A percentile compares a stretch with the other conserved stretches of the same genome.
phyloP scores from a whole-genome alignment of 495 filamentous ascomycete genomes.

The Thozetella sp. region DNA sequence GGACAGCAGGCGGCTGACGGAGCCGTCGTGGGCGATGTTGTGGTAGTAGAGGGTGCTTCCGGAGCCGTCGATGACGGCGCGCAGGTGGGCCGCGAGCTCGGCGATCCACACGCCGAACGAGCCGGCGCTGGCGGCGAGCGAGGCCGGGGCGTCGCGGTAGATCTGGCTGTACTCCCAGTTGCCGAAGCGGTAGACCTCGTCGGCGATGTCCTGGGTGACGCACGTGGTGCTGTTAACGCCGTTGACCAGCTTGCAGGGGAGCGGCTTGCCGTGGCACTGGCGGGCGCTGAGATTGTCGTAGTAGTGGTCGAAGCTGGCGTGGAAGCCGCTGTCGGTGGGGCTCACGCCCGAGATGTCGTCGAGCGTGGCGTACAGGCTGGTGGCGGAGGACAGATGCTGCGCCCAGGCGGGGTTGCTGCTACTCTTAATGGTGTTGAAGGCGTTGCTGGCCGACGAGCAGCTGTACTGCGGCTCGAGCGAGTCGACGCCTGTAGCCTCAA shows the following conservation, averaged over 20 bases:
- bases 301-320: conserved; percentile 69
- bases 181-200: conserved; percentile 67
- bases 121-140: conserved; percentile 54
- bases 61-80: conserved; percentile 38
- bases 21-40: conserved; percentile 73
- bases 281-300: conserved; percentile 73
- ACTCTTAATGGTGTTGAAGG: conserved; percentile 49
- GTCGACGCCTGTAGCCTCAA: conserved; percentile 56
- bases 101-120: conserved; percentile 66
- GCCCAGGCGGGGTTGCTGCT: conserved; percentile 49
- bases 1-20: conserved; percentile 58
- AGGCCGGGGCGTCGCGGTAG: conserved; percentile 59
- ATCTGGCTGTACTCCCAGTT: conserved; percentile 72
- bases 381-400: conserved; percentile 55
- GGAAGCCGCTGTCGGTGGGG: conserved; percentile 55
- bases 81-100: conserved; percentile 62
- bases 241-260: conserved; percentile 56
- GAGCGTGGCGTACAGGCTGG: conserved; percentile 48
- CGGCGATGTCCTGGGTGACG: conserved; percentile 53
- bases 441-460: conserved; percentile 45
- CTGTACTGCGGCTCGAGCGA: conserved; percentile 65
- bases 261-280: conserved; percentile 64
- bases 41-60: conserved; percentile 55
- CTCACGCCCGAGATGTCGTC: conserved; percentile 63
- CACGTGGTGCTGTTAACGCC: conserved; percentile 42